Evolutionary conservation across 2,329 filamentous ascomycete species (phyloP).

Genomic region (Periglandula ipomoeae): DNA sequence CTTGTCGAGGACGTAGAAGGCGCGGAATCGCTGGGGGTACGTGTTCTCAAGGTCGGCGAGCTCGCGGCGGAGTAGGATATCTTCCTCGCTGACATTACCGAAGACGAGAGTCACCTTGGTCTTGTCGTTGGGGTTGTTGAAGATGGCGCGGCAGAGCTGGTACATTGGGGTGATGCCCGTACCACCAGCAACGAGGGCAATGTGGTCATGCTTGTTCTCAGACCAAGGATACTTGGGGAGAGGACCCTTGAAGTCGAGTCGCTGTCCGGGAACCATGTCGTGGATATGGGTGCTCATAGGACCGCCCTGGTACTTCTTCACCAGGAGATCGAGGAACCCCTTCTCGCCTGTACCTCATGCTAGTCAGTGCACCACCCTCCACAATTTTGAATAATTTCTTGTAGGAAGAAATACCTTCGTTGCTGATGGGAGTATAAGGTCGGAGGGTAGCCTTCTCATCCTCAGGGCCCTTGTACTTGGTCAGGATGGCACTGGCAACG

Average conservation of each 20-base stretch:
- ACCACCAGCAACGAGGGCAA: conserved; percentile 81
- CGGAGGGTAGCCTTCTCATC: conserved; percentile 79
- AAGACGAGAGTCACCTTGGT: conserved; percentile 96
- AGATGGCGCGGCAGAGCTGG: conserved; percentile 84
- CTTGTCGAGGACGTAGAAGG: conserved; percentile 88
- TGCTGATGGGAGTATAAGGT: conserved; percentile 86
- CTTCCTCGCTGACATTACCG: conserved; percentile 80
- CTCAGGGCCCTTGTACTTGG: conserved; percentile 80
- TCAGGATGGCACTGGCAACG: conserved; percentile 79
- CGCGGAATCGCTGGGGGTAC: conserved; percentile 88
- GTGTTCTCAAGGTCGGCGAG: conserved; percentile 84
- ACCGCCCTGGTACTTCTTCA: conserved; percentile 86
- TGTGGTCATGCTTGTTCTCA: conserved; percentile 87
- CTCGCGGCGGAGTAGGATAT: conserved; percentile 85
- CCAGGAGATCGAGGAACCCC: conserved; percentile 78
- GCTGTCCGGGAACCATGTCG: conserved; percentile 70
- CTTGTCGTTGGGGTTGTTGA: conserved; percentile 93
- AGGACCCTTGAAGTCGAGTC: conserved; percentile 87
- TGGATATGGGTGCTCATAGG: conserved; percentile 90
- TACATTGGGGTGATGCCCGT: conserved; percentile 98
- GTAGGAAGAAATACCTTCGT: conserved; percentile 53
- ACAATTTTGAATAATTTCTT: background rate
- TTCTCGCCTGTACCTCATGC: conserved; percentile 46
- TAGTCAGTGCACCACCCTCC: background rate
- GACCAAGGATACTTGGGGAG: conserved; percentile 89